A percentile compares a stretch with the other conserved stretches of the same genome.
These are phyloP conservation scores for Globisporangium radiosum DNA, from an alignment of 352 stramenopile genomes.

Conservation along the genomic window DNA sequence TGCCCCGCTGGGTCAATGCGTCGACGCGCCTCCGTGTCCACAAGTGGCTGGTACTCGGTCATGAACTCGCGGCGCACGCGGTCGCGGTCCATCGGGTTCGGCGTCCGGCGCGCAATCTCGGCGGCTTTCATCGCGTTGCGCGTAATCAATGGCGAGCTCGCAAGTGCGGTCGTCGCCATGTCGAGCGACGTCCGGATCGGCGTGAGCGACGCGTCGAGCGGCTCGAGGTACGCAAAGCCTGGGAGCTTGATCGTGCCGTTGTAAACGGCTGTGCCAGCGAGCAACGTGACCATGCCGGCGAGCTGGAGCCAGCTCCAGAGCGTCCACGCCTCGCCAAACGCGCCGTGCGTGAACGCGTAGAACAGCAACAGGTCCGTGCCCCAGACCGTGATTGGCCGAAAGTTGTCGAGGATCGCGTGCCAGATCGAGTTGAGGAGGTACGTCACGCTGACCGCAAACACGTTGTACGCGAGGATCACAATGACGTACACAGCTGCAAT, in stretches of 20 bases:
- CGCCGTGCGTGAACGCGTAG: conserved; percentile 88
- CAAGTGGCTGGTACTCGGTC: conserved; percentile 80
- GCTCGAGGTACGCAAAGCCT: conserved; percentile 72
- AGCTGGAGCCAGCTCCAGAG: conserved; percentile 94
- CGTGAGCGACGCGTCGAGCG: conserved; percentile 52
- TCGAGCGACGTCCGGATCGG: conserved; percentile 64
- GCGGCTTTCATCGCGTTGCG: conserved; percentile 79
- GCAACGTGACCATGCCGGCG: conserved; percentile 88
- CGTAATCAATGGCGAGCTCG: conserved; percentile 71
- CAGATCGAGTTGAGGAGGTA: conserved; percentile 96
- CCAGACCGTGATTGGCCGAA: conserved; percentile 96
- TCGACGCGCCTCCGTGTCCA: conserved; percentile 43
- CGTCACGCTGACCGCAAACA: conserved; percentile 95
- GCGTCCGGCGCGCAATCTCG: conserved; percentile 72
- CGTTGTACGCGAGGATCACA: conserved; percentile 95
- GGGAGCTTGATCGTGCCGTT: conserved; percentile 88
- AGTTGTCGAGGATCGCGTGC: conserved; percentile 98
- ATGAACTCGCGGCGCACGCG: conserved; percentile 82
- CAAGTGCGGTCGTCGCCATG: conserved; percentile 47
- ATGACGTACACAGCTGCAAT: conserved; percentile 88
- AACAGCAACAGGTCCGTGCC: conserved; percentile 93
- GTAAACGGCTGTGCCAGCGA: conserved; percentile 96
- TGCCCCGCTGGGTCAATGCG: conserved; percentile 72
- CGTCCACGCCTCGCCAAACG: conserved; percentile 94
- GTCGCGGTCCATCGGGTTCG: conserved; percentile 72